These are phyloP conservation scores for Bassia scoparia DNA, from an alignment of 148 eudicot species.

Conservation along the genomic window DNA sequence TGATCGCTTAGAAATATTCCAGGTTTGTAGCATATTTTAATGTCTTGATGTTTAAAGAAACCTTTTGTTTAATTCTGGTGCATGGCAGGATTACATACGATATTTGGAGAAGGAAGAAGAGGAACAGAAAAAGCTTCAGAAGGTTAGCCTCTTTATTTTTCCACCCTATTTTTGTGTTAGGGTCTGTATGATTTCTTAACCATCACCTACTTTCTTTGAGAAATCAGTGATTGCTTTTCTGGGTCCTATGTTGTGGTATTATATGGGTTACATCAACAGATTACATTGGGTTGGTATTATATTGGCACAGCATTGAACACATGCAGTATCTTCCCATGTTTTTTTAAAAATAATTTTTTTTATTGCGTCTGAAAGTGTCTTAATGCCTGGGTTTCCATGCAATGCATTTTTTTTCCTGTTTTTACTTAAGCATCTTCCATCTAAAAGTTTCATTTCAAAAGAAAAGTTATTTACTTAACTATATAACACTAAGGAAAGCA, in stretches of 20 bases:
- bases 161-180: neutral
- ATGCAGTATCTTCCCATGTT: no score
- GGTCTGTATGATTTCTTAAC: neutral
- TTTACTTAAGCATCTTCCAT: no score
- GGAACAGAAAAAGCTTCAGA: constrained; percentile 72
- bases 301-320: neutral
- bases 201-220: neutral
- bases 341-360: no score
- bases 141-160: constrained; percentile 38
- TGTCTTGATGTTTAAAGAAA: constrained; percentile 6
- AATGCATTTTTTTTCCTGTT: no score
- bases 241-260: neutral
- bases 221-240: neutral
- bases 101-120: constrained; percentile 94
- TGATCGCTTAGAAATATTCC: constrained; percentile 84
- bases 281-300: no score
- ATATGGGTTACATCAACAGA: neutral
- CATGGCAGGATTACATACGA: constrained; percentile 84
- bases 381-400: no score
- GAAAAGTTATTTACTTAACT: no score
- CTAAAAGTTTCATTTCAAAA: no score
- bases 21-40: constrained; percentile 36
- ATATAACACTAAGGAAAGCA: no score
- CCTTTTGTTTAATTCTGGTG: constrained; percentile 15
- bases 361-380: no score